Percentiles rank a stretch among this genome's conserved stretches.
Conservation (phyloP, 1,284 basidiomycete species). For the Ceratobasidium papillatum region DNA sequence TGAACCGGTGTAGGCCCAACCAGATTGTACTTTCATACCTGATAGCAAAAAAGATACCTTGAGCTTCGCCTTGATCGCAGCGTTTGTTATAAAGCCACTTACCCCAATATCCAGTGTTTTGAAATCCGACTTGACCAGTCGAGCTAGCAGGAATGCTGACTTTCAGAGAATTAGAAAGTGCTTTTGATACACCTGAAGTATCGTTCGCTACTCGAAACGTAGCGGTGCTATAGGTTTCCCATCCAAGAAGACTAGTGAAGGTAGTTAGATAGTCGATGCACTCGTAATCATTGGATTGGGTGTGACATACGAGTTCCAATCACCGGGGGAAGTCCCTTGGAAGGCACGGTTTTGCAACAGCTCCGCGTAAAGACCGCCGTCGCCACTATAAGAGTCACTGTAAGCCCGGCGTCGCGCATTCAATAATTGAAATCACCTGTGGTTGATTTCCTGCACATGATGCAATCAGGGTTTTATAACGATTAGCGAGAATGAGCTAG, state of each 20-base stretch:
- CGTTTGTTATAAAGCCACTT: too few relatives aligned
- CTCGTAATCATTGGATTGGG: background rate
- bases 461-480: too few relatives aligned
- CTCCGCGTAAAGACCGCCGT: conserved; percentile 45
- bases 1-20: conserved; percentile 69
- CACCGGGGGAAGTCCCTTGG: conserved; percentile 20
- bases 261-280: background rate
- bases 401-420: too few relatives aligned
- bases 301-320: conserved; percentile 28
- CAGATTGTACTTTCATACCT: conserved; percentile 67
- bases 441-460: conserved; percentile 42
- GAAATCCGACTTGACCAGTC: conserved; percentile 19
- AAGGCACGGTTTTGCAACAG: conserved; percentile 40
- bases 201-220: conserved; percentile 18
- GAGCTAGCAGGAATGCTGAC: conserved; percentile 11
- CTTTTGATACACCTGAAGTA: conserved; percentile 5
- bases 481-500: background rate
- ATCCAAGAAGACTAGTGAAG: conserved; percentile 10
- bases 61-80: too few relatives aligned
- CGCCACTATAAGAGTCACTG: conserved; percentile 23
- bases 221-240: conserved; percentile 11
- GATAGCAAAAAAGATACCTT: conserved; percentile 23
- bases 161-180: conserved; percentile 28
- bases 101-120: conserved; percentile 44
- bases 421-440: background rate